Evolutionary conservation across 305 asterid species (phyloP).

Genomic region (Rubia occidens): DNA sequence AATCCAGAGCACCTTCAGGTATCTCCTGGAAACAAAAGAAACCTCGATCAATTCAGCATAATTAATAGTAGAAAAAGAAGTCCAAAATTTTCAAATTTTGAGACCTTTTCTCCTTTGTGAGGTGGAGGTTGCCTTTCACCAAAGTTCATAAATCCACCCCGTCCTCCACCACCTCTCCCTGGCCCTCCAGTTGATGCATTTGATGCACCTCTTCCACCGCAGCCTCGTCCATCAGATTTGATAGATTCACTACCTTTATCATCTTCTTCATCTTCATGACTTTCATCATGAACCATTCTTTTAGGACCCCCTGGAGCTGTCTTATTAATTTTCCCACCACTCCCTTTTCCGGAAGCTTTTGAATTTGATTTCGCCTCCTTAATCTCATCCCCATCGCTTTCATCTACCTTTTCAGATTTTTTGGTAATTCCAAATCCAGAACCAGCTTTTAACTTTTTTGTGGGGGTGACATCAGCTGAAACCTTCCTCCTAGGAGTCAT

Average conservation of each 20-base stretch:
- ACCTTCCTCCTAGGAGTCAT: slow-evolving; percentile 40
- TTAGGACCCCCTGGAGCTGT: slow-evolving; percentile 28
- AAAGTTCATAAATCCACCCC: slow-evolving; percentile 92
- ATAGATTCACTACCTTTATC: slow-evolving; percentile 44
- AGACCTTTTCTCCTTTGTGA: slow-evolving; percentile 97
- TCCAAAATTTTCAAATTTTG: slow-evolving; percentile 12
- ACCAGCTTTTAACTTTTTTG: slow-evolving; percentile 61
- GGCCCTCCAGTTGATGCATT: slow-evolving; percentile 54
- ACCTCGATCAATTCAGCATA: slow-evolving; percentile 14
- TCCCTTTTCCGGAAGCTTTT: slow-evolving; percentile 67
- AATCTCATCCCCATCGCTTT: slow-evolving; percentile 54
- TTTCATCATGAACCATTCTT: slow-evolving; percentile 41
- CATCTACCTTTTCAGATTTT: slow-evolving; percentile 35
- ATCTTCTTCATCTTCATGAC: slow-evolving; percentile 52
- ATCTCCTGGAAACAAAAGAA: slow-evolving; percentile 59
- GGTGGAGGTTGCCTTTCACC: slow-evolving; percentile 99
- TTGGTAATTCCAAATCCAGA: slow-evolving; percentile 55
- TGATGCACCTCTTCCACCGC: slow-evolving; percentile 74
- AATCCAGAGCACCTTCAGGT: slow-evolving; percentile 87
- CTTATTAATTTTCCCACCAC: slow-evolving; percentile 54
- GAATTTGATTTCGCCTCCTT: slow-evolving; percentile 36
- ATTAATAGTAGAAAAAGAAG: slow-evolving; percentile 15
- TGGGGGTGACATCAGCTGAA: slow-evolving; percentile 40
- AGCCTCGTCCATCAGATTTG: slow-evolving; percentile 79
- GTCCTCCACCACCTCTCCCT: slow-evolving; percentile 94